phyloP scores from a whole-genome alignment of 2,329 filamentous ascomycete genomes.

The Fusarium compactum region DNA sequence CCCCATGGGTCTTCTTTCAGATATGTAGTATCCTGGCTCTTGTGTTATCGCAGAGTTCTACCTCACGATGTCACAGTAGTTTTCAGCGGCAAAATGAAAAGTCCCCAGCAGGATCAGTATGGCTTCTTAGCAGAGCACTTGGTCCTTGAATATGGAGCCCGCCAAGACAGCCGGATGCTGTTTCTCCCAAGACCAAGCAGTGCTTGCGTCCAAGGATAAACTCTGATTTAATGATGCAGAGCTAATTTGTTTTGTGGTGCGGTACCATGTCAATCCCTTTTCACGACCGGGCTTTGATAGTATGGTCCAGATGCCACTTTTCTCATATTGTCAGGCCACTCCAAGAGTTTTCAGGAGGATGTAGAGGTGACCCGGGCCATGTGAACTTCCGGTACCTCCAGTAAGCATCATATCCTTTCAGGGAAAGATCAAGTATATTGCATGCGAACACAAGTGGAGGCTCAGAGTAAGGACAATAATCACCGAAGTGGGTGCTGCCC shows the following conservation, averaged over 20 bases:
- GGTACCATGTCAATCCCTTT: neutral
- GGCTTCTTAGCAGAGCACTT: neutral
- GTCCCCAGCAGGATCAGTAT: conserved; percentile 24
- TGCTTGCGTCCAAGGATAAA: neutral
- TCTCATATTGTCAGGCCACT: conserved; percentile 39
- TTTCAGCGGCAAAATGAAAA: conserved; percentile 20
- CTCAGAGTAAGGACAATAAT: conserved; percentile 19
- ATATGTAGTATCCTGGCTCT: conserved; percentile 21
- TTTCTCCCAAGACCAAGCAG: conserved; percentile 6
- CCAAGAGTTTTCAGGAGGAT: neutral
- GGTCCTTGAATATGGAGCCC: conserved; percentile 30
- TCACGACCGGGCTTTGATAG: neutral
- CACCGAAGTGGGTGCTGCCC: conserved; percentile 19
- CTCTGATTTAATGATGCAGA: neutral
- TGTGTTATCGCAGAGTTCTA: conserved; percentile 6
- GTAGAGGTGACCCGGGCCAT: neutral
- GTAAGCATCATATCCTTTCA: neutral
- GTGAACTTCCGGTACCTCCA: conserved; percentile 1
- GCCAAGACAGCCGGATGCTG: conserved; percentile 33
- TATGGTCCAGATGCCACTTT: conserved; percentile 33
- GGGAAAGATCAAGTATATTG: conserved; percentile 5
- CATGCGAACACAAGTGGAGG: conserved; percentile 24
- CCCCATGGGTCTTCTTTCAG: conserved; percentile 9
- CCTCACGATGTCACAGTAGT: conserved; percentile 25
- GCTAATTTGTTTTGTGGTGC: conserved; percentile 2